phyloP scores from a whole-genome alignment of 1,139 yeast genomes.

The Debaryomyces sp. region DNA sequence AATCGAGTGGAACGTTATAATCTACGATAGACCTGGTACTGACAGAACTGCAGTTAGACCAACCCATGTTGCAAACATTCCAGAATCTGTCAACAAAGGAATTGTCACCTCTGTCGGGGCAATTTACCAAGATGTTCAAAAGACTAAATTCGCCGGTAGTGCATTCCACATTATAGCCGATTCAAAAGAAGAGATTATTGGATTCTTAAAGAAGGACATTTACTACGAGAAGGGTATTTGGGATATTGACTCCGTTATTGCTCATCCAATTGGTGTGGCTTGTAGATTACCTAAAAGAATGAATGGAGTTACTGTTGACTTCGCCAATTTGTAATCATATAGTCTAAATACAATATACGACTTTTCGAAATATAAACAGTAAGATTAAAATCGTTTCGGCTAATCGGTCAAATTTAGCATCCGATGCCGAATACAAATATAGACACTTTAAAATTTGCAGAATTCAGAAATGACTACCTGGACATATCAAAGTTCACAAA shows the following conservation, averaged over 20 bases:
- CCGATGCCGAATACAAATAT: not conserved
- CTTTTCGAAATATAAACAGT: not conserved
- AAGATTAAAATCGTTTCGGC: not conserved
- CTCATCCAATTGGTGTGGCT: slow-evolving; percentile 56
- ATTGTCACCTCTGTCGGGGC: slow-evolving; percentile 69
- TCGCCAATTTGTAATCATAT: slow-evolving; percentile 2
- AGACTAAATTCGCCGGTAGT: slow-evolving; percentile 71
- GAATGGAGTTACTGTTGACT: slow-evolving; percentile 25
- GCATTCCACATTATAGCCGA: slow-evolving; percentile 65
- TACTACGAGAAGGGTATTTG: slow-evolving; percentile 71
- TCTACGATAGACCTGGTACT: slow-evolving; percentile 67
- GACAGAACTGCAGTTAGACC: slow-evolving; percentile 60
- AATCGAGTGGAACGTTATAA: slow-evolving; percentile 67
- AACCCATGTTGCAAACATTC: slow-evolving; percentile 59
- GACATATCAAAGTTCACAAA: not conserved
- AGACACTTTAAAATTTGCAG: not conserved
- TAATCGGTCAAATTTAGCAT: not conserved
- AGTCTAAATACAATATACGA: not conserved
- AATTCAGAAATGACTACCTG: not conserved
- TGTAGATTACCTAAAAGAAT: slow-evolving; percentile 29
- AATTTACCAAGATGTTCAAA: slow-evolving; percentile 50
- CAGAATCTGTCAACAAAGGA: slow-evolving; percentile 53
- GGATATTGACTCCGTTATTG: slow-evolving; percentile 67
- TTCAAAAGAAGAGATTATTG: slow-evolving; percentile 62
- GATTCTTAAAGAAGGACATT: slow-evolving; percentile 62